Evolutionary conservation across 2,329 filamentous ascomycete species (phyloP).

Genomic region (Mariannaea sp.): DNA sequence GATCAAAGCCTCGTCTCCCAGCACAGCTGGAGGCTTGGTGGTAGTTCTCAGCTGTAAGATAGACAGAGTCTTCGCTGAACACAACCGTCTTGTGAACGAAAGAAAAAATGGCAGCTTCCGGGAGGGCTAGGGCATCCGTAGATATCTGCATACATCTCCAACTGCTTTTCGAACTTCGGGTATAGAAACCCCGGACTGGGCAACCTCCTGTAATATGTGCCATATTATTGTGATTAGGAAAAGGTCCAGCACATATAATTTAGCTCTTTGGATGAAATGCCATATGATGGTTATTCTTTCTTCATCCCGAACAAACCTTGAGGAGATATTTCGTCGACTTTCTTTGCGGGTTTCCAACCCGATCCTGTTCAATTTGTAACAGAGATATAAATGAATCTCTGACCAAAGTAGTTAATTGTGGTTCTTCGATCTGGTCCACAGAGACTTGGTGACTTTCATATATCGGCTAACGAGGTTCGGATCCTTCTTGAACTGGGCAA

Average conservation of each 20-base stretch:
- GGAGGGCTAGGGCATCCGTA: conserved; percentile 11
- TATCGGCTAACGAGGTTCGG: conserved; percentile 50
- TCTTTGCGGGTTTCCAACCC: conserved; percentile 16
- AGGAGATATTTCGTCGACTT: not conserved
- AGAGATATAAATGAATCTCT: conserved; percentile 45
- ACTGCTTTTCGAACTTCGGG: conserved; percentile 18
- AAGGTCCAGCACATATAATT: conserved; percentile 14
- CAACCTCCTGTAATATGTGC: conserved; percentile 29
- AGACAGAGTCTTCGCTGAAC: conserved; percentile 75
- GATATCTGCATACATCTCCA: conserved; percentile 13
- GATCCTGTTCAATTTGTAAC: conserved; percentile 39
- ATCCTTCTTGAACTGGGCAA: conserved; percentile 53
- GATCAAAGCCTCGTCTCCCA: conserved; percentile 78
- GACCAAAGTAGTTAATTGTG: conserved; percentile 36
- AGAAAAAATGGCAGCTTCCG: conserved; percentile 18
- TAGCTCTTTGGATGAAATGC: not conserved
- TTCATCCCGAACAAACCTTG: conserved; percentile 7
- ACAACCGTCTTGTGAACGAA: conserved; percentile 69
- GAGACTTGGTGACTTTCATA: conserved; percentile 53
- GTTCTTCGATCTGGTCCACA: conserved; percentile 47
- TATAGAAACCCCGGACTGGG: conserved; percentile 19
- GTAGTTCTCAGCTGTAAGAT: conserved; percentile 75
- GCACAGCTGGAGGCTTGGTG: conserved; percentile 78
- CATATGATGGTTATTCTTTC: not conserved
- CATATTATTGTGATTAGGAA: conserved; percentile 36